These are phyloP conservation scores for Adansonia digitata DNA, from an alignment of 345 rosid species.

Conservation along the genomic window DNA sequence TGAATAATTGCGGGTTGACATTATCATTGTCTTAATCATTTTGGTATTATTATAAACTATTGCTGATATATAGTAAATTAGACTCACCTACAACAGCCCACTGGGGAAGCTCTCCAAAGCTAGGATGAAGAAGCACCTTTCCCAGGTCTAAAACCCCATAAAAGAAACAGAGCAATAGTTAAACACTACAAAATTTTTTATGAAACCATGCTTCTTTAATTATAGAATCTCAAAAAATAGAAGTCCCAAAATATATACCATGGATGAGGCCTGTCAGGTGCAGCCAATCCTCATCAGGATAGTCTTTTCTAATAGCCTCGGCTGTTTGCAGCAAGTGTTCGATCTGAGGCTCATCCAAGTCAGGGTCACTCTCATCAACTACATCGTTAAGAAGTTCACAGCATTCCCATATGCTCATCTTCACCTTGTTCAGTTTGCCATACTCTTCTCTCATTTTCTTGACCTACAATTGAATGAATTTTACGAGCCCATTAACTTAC, in stretches of 20 bases:
- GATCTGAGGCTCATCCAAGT: slow-evolving; percentile 61
- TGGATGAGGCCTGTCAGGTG: slow-evolving; percentile 65
- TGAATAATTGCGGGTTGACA: slow-evolving; percentile 17
- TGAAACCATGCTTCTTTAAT: not conserved
- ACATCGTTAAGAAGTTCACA: slow-evolving; percentile 60
- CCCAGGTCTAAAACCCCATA: slow-evolving; percentile 47
- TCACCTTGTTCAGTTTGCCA: slow-evolving; percentile 32
- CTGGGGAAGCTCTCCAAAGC: slow-evolving; percentile 51
- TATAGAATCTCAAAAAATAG: slow-evolving; percentile 44
- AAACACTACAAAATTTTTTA: slow-evolving; percentile 20
- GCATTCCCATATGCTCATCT: slow-evolving; percentile 77
- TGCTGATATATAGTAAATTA: slow-evolving; percentile 35
- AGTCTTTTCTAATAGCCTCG: slow-evolving; percentile 57
- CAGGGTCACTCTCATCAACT: slow-evolving; percentile 75
- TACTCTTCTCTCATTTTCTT: slow-evolving; percentile 36
- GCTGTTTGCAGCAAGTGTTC: slow-evolving; percentile 63
- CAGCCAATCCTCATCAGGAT: slow-evolving; percentile 58
- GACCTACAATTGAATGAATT: slow-evolving; percentile 8
- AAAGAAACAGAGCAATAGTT: slow-evolving; percentile 12
- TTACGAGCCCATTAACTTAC: not conserved
- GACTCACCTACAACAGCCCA: slow-evolving; percentile 53
- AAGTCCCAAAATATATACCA: slow-evolving; percentile 41
- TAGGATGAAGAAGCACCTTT: slow-evolving; percentile 51
- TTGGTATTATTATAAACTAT: slow-evolving; percentile 23
- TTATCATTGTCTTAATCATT: too few relatives aligned